These are phyloP conservation scores for Asclepias syriaca DNA, from an alignment of 257 asterid species.

Conservation along the genomic window DNA sequence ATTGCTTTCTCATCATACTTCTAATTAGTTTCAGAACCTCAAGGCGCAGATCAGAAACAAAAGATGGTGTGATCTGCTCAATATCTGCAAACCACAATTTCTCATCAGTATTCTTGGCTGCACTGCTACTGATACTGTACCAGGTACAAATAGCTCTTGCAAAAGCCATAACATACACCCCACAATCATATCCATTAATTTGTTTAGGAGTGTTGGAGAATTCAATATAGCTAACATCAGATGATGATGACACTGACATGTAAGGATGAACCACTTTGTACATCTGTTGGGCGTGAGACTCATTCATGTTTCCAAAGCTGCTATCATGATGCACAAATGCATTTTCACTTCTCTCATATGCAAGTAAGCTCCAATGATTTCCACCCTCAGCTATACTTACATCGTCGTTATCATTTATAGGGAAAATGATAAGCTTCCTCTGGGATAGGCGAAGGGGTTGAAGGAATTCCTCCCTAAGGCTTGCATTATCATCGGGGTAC, in stretches of 20 bases:
- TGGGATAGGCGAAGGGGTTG: conserved; percentile 57
- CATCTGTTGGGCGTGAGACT: conserved; percentile 38
- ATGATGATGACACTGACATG: conserved; percentile 4
- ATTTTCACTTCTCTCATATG: conserved; percentile 43
- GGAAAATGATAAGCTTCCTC: conserved; percentile 60
- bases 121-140: conserved; percentile 26
- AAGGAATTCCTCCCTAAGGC: conserved; percentile 48
- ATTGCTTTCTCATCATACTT: too few relatives aligned
- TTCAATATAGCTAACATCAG: conserved; percentile 32
- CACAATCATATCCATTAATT: conserved; percentile 78
- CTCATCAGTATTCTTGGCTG: conserved; percentile 17
- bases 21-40: too few relatives aligned
- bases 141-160: conserved; percentile 57
- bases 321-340: conserved; percentile 78
- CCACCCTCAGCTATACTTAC: conserved; percentile 77
- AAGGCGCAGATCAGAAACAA: conserved; percentile 17
- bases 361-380: conserved; percentile 76
- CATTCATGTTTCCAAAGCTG: conserved; percentile 29
- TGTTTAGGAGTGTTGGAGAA: conserved; percentile 44
- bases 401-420: conserved; percentile 66
- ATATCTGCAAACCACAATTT: conserved; percentile 46
- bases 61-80: conserved; percentile 44
- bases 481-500: conserved; percentile 42
- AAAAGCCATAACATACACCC: conserved; percentile 65
- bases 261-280: conserved; percentile 32